Evolutionary conservation across 2,329 filamentous ascomycete genomes (phyloP), one percentile per base, ranked within the genome.

Genomic region (Akanthomyces lecanii): DNA sequence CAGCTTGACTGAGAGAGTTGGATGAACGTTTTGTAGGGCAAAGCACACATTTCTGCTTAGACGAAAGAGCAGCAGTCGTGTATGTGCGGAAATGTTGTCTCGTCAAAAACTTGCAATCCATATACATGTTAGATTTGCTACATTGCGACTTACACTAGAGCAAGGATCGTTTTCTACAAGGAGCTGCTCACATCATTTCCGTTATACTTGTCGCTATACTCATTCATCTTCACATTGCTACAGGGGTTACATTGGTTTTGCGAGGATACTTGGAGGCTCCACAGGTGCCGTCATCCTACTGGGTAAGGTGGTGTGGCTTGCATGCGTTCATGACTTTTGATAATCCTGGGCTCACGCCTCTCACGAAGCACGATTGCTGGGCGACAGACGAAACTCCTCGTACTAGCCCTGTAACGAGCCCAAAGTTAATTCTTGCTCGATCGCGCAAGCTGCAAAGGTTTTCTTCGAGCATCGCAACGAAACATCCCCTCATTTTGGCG

Each of bases 241-340:
- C 11, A 4, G 12, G 10, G 28, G 18, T 14, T n/a, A n/a, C 54
- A 57, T 23, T 42, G 54, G 54, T 33, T 28, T 47, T 47, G 40
- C 54, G 54, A 56, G 38, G 40, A 12, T 6, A 28, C 52, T 47
- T 33, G 28, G 42, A 33, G 16, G 21, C 54, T 57, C 54, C 54
- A 57, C 54, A 5, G 10, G 40, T 57, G 54, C 54, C 40, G 54
- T 57, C 54, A 47, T 57, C 23, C 18, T 30, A 30, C 28, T 30
- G 23, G 47, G 16, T 36, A 11, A 36, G 33, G 2, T 36, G 33
- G 33, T 36, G 53, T 56, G 54, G 54, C 54, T 57, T 57, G 54
- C 54, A 57, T 57, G 54, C 28, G 54, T 57, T 57, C 54, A 57
- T 57, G 54, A 47, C 54, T 57, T 56, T 56, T 21, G 8, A 23